A percentile compares a stretch with the other conserved stretches of the same genome.
Conservation (phyloP, 2,329 filamentous ascomycete species). For the Gnomoniopsis smithogilvyi region DNA sequence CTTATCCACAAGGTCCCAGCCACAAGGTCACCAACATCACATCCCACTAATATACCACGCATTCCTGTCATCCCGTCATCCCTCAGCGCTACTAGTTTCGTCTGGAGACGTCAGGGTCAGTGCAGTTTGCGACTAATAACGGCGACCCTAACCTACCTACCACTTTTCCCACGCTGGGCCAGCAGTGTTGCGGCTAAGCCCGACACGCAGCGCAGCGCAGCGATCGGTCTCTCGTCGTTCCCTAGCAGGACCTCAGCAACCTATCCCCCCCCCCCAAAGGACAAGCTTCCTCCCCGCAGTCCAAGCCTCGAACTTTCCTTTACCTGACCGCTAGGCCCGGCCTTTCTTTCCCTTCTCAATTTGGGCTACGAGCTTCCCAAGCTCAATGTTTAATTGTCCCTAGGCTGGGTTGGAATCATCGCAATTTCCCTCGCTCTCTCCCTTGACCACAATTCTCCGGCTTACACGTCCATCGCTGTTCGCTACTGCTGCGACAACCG, state of each 20-base stretch:
- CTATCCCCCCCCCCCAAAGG: too few species aligned
- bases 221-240: neutral
- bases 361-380: slow-evolving; percentile 9
- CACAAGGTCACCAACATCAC: too few species aligned
- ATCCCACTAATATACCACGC: too few species aligned
- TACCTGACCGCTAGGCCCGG: neutral
- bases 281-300: slow-evolving; percentile 7
- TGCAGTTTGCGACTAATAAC: slow-evolving; percentile 5
- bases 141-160: slow-evolving; percentile 1
- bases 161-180: slow-evolving; percentile 5
- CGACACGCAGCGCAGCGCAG: neutral
- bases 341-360: neutral
- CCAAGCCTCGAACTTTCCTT: slow-evolving; percentile 5
- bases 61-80: too few species aligned
- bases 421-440: neutral
- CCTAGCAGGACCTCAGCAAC: neutral
- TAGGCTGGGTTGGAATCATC: slow-evolving; percentile 2
- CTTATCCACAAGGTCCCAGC: neutral
- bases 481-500: slow-evolving; percentile 1
- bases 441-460: neutral
- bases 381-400: slow-evolving; percentile 4
- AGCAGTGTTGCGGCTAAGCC: slow-evolving; percentile 10
- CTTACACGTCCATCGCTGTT: neutral
- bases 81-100: neutral
- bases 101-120: slow-evolving; percentile 6